Evolutionary conservation across 768 basidiomycete species (phyloP).

Genomic region (Leccinum arenicola): DNA sequence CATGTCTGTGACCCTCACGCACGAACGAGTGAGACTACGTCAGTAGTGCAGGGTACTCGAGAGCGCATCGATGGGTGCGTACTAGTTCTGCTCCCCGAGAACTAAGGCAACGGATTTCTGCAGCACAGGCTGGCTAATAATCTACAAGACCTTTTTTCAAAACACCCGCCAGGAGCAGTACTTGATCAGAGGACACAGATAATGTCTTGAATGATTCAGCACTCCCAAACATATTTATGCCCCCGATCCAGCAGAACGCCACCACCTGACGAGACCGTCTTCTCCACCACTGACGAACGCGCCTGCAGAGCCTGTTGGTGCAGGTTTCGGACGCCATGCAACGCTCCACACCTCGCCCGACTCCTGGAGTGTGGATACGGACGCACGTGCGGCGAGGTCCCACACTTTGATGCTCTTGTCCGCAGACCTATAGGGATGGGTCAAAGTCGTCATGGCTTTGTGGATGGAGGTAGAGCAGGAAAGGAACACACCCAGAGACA

Average conservation of each 20-base stretch:
- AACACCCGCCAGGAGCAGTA: too few species aligned
- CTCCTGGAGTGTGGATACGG: conserved; percentile 76
- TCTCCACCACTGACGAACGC: conserved; percentile 73
- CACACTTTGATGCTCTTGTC: conserved; percentile 87
- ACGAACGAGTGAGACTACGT: too few species aligned
- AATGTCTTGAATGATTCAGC: too few species aligned
- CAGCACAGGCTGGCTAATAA: too few species aligned
- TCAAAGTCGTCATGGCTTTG: not conserved
- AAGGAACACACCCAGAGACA: conserved; percentile 65
- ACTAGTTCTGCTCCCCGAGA: too few species aligned
- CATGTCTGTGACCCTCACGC: too few species aligned
- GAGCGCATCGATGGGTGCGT: too few species aligned
- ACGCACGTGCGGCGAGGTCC: conserved; percentile 73
- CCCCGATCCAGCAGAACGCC: conserved; percentile 64
- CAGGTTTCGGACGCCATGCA: conserved; percentile 68
- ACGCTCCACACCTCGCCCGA: conserved; percentile 83
- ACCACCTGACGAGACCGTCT: conserved; percentile 74
- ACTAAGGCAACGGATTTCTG: too few species aligned
- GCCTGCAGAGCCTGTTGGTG: conserved; percentile 53
- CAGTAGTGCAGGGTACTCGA: too few species aligned
- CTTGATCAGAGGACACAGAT: too few species aligned
- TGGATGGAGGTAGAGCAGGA: not conserved
- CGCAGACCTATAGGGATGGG: conserved; percentile 52
- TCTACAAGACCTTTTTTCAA: too few species aligned
- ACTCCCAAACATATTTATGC: conserved; percentile 3